phyloP scores from a whole-genome alignment of 306 rosid species.

The Vigna trinervia region DNA sequence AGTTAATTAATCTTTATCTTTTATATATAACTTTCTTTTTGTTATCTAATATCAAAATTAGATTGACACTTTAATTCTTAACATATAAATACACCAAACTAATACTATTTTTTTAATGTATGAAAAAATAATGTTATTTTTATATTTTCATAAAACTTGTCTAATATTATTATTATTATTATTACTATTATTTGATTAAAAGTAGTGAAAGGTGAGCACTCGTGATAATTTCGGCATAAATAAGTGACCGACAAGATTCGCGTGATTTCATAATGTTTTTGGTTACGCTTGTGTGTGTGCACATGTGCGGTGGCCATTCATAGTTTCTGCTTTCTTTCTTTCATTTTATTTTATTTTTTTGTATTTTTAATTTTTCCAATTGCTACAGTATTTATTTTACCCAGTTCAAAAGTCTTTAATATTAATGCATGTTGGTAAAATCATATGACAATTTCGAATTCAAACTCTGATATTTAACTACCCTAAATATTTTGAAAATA shows the following conservation, averaged over 20 bases:
- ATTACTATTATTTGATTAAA: neutral
- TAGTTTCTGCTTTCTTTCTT: neutral
- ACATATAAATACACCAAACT: too few relatives aligned
- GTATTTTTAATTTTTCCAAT: neutral
- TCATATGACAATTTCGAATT: too few relatives aligned
- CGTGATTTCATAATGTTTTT: slow-evolving; percentile 17
- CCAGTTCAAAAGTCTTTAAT: neutral
- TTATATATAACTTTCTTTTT: too few relatives aligned
- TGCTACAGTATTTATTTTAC: neutral
- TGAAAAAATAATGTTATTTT: too few relatives aligned
- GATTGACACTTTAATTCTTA: too few relatives aligned
- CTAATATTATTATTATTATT: neutral
- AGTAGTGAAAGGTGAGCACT: neutral
- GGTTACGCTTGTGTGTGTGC: neutral
- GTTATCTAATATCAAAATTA: too few relatives aligned
- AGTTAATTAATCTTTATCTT: too few relatives aligned
- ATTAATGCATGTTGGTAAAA: neutral
- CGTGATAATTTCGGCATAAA: slow-evolving; percentile 5
- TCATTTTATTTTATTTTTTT: neutral
- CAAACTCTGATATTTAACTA: too few relatives aligned
- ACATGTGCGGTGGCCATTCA: neutral
- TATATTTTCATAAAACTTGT: too few relatives aligned
- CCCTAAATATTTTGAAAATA: too few relatives aligned
- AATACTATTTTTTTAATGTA: too few relatives aligned
- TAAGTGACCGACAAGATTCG: slow-evolving; percentile 28